Conservation (phyloP, 129 eudicot species). For the Tagetes patula region DNA sequence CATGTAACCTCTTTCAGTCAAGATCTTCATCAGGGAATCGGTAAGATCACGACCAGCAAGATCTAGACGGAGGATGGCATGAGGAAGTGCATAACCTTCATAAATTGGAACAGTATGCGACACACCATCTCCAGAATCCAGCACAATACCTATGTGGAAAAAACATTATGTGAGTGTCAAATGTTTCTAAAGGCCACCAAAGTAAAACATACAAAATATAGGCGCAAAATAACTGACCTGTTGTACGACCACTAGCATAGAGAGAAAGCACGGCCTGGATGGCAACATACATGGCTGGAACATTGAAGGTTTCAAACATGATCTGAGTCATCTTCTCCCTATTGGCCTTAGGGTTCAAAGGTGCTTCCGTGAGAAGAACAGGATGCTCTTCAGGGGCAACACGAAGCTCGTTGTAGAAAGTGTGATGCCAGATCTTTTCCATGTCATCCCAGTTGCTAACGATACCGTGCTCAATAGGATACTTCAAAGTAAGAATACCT, state of each 20-base stretch:
- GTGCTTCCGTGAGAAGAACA: conserved; percentile 77
- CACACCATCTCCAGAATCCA: conserved; percentile 84
- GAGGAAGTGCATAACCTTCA: conserved; percentile 75
- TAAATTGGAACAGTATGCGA: conserved; percentile 74
- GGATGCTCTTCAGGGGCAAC: conserved; percentile 94
- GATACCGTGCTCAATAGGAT: conserved; percentile 78
- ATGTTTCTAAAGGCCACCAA: neutral
- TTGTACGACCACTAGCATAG: conserved; percentile 87
- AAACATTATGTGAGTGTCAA: neutral
- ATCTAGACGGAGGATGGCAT: conserved; percentile 74
- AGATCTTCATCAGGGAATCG: conserved; percentile 71
- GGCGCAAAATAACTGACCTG: conserved; percentile 43
- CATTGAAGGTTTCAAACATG: conserved; percentile 75
- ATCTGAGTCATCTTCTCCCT: conserved; percentile 78
- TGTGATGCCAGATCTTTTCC: conserved; percentile 93
- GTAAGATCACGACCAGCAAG: conserved; percentile 80
- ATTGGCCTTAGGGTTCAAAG: conserved; percentile 73
- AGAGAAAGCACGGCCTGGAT: conserved; percentile 78
- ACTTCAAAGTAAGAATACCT: conserved; percentile 81
- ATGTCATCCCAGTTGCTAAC: conserved; percentile 94
- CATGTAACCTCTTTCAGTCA: conserved; percentile 89
- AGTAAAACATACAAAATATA: neutral
- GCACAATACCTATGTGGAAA: conserved; percentile 57
- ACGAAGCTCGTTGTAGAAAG: conserved; percentile 86
- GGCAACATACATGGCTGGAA: conserved; percentile 79